Base-by-base conservation (phyloP, 2,329 filamentous ascomycete genomes). In the Talaromyces marneffei region DNA sequence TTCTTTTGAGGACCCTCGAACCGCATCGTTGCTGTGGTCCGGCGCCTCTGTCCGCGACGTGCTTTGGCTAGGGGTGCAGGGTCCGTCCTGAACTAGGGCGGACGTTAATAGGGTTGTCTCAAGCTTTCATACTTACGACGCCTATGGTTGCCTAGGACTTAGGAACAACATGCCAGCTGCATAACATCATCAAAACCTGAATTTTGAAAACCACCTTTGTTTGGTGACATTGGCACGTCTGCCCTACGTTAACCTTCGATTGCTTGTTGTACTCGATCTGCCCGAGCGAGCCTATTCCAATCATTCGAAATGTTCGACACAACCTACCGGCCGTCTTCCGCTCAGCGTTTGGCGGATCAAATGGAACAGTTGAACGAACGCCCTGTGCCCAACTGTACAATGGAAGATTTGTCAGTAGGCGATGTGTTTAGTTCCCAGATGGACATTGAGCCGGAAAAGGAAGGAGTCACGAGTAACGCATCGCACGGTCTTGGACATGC, bases 1-100 rank as follows among this genome's bases (percentile, higher is more conserved):
- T 29, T 18, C 50, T 14, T 31, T 44, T 31, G n/a, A 25, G 23
- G 16, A 35, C 7, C 33, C 23, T 40, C 56, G 18, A 29, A 61
- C 63, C 48, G 44, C 61, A 33, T 62, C 65, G 61, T 56, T 65
- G 59, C 64, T 65, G 67, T 64, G 66, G 58, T 63, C 65, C 57
- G 67, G 69, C 48, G 60, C 62, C 60, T 67, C 67, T 56, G 64
- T 66, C 57, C 66, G 69, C 69, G 68, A 72, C 65, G 72, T 77
- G 72, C 68, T 74, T 68, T 79, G 78, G 75, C 68, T 79, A 79
- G 74, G 73, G 77, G 77, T 75, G 68, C 69, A 71, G 67, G 73
- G 78, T 80, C 78, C 78, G 78, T 79, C 78, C 77, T 80, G 77
- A 79, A 75, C 63, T 74, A 77, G 77, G 77, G 75, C 78, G 78